Conservation (phyloP, 495 filamentous ascomycete genomes). For the Neurospora sp. region DNA sequence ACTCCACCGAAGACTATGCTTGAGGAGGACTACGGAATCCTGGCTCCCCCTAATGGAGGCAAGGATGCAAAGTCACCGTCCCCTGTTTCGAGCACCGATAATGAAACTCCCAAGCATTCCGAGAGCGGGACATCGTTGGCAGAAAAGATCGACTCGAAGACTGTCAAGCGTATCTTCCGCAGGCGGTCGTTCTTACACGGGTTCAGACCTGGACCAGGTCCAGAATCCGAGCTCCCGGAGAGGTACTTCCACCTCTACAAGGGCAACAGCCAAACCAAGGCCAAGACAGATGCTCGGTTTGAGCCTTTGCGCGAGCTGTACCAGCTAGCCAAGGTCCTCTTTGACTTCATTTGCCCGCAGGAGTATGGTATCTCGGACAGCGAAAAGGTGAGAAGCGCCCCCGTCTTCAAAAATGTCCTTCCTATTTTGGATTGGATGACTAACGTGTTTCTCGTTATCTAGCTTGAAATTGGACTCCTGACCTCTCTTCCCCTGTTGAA, state of each 20-base stretch:
- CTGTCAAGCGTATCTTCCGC: constrained; percentile 42
- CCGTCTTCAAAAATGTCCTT: not conserved
- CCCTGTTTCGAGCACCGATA: not conserved
- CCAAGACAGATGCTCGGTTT: constrained; percentile 74
- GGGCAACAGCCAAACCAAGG: constrained; percentile 65
- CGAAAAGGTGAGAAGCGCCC: constrained; percentile 51
- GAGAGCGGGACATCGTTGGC: constrained; percentile 21
- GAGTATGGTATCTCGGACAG: constrained; percentile 91
- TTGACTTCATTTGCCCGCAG: constrained; percentile 96
- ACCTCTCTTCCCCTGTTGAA: constrained; percentile 87
- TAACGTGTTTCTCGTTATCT: constrained; percentile 2
- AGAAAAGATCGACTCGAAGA: constrained; percentile 24
- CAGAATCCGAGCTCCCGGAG: constrained; percentile 37
- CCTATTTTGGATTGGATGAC: not conserved
- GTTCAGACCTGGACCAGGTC: constrained; percentile 22
- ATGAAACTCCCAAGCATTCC: constrained; percentile 12
- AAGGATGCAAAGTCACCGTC: constrained; percentile 25
- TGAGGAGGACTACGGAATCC: constrained; percentile 48
- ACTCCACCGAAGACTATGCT: constrained; percentile 64
- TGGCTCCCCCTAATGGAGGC: constrained; percentile 15
- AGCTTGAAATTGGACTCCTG: constrained; percentile 87
- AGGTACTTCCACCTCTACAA: constrained; percentile 84
- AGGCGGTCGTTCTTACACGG: constrained; percentile 40
- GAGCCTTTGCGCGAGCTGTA: constrained; percentile 86
- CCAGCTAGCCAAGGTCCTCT: constrained; percentile 83